Evolutionary conservation across 2,329 filamentous ascomycete genomes (phyloP), one percentile per base, ranked within the genome.

Genomic region (Phaeophleospora eucalypticola): DNA sequence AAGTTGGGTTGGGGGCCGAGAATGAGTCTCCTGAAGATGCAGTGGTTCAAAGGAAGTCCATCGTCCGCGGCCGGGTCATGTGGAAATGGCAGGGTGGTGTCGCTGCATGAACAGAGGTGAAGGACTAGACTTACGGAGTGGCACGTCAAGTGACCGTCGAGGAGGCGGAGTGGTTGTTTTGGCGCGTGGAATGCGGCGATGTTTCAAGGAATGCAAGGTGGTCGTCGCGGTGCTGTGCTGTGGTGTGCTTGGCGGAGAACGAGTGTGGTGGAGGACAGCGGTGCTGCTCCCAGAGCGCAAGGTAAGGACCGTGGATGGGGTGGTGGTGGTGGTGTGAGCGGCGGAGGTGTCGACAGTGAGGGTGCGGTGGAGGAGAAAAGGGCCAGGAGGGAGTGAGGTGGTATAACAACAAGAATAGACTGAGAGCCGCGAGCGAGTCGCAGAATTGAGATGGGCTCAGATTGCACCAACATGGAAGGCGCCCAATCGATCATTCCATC

Each of bases 191-290:
- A 56, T 56, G 53, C 50, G 51, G 46, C 24, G 39, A 42, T 38
- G 40, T 46, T 29, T 50, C 37, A 49, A 53, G 53, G 53, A 56
- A 51, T 56, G 53, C 36, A 48, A 49, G 49, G 49, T 34, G 36
- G 36, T 39, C 15, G 27, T 21, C 41, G 29, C 37, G 33, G 38
- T 29, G 24, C 6, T 29, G 7, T 29, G 27, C 35, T 41, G 17
- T 12, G n/a, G n/a, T n/a, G n/a, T 35, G 36, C 41, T 38, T 8
- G 39, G 34, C 24, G 41, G 14, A 20, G 24, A 54, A 52, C 15
- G 52, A 52, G 39, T 44, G 49, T 53, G 51, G 48, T 37, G 27
- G 17, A 24, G 38, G 29, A 42, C 33, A 36, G 29, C 34, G 36
- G 24, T 29, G 36, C 38, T 33, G 45, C 45, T 42, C 29, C 45